Evolutionary conservation across 306 rosid species (phyloP).

Genomic region (Ceratonia siliqua): DNA sequence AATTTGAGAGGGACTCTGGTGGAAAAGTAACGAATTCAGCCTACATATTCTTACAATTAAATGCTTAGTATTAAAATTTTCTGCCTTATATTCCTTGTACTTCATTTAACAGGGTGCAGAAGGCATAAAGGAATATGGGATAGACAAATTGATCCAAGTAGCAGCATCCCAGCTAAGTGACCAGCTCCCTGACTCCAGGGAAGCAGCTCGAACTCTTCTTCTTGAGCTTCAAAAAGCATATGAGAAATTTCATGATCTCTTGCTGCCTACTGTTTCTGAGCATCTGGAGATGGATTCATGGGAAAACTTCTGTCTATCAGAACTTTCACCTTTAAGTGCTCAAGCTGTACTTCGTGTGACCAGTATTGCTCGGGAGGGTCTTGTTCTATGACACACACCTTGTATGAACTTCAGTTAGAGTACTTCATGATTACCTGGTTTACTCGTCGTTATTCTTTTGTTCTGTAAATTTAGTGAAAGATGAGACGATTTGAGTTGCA

Average conservation of each 20-base stretch:
- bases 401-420: slow-evolving; percentile 39
- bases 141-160: slow-evolving; percentile 80
- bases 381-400: slow-evolving; percentile 58
- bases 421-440: slow-evolving; percentile 53
- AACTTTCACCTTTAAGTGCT: slow-evolving; percentile 86
- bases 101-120: slow-evolving; percentile 69
- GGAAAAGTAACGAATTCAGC: slow-evolving; percentile 6
- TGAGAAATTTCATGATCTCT: slow-evolving; percentile 49
- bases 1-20: slow-evolving; percentile 13
- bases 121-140: slow-evolving; percentile 79
- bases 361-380: slow-evolving; percentile 67
- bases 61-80: slow-evolving; percentile 19
- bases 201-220: slow-evolving; percentile 82
- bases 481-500: slow-evolving; percentile 53
- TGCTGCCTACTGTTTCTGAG: slow-evolving; percentile 40
- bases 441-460: slow-evolving; percentile 43
- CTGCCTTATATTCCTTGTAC: slow-evolving; percentile 13
- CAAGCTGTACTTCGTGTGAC: slow-evolving; percentile 94
- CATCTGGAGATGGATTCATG: slow-evolving; percentile 58
- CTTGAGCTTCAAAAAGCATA: slow-evolving; percentile 80
- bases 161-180: slow-evolving; percentile 88
- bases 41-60: neutral
- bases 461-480: slow-evolving; percentile 62
- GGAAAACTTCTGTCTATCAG: slow-evolving; percentile 86
- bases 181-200: slow-evolving; percentile 93